Evolutionary conservation across 768 basidiomycete genomes (phyloP).

Genomic region (Boletus vermiculosoides): DNA sequence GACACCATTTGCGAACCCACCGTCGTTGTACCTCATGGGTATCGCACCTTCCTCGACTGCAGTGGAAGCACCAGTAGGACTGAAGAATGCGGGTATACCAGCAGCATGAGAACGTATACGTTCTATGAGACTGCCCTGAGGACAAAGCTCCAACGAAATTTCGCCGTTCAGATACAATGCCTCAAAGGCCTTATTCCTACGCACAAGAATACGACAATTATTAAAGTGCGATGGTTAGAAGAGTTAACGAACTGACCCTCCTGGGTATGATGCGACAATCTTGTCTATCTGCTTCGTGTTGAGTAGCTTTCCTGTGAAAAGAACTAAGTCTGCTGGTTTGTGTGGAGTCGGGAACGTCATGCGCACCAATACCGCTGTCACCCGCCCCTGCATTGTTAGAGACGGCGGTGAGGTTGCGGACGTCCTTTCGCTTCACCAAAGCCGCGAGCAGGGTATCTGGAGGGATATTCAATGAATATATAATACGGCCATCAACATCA

Average conservation of each 20-base stretch:
- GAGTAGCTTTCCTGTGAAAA: slow-evolving; percentile 61
- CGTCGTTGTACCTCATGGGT: slow-evolving; percentile 74
- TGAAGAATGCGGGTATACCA: slow-evolving; percentile 92
- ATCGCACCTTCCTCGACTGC: slow-evolving; percentile 79
- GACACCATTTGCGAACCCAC: slow-evolving; percentile 69
- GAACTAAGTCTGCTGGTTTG: background rate
- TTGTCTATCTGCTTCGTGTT: slow-evolving; percentile 75
- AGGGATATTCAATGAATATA: background rate
- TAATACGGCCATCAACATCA: too few species aligned
- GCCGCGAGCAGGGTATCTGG: slow-evolving; percentile 82
- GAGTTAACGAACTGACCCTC: slow-evolving; percentile 50
- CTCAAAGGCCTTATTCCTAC: slow-evolving; percentile 90
- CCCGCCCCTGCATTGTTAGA: slow-evolving; percentile 85
- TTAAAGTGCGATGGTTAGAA: background rate
- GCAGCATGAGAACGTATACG: slow-evolving; percentile 86
- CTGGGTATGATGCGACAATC: slow-evolving; percentile 88
- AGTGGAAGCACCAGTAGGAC: slow-evolving; percentile 85
- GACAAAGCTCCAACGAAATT: slow-evolving; percentile 84
- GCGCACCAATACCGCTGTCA: slow-evolving; percentile 65
- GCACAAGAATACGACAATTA: background rate
- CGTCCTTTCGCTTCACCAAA: slow-evolving; percentile 68
- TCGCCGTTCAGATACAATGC: slow-evolving; percentile 74
- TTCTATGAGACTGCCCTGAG: slow-evolving; percentile 89
- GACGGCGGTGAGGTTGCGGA: slow-evolving; percentile 75
- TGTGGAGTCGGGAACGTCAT: background rate